A percentile compares a stretch with the other conserved stretches of the same genome.
These are phyloP conservation scores for Neurospora sp. DNA, from an alignment of 495 filamentous ascomycete species.

Conservation along the genomic window DNA sequence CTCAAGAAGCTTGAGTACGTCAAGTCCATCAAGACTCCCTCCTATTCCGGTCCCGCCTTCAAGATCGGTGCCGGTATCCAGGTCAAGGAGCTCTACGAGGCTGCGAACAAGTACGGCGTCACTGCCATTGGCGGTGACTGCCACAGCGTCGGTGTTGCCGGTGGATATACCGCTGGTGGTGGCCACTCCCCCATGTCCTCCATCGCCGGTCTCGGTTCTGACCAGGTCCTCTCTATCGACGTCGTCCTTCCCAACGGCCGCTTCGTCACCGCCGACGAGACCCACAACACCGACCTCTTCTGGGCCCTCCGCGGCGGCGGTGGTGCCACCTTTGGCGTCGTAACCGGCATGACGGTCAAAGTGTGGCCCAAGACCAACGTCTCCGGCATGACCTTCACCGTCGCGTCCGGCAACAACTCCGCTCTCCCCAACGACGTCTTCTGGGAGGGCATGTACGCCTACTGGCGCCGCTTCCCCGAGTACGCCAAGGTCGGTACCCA, in stretches of 20 bases:
- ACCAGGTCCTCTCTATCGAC: conserved; percentile 36
- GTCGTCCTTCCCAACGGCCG: conserved; percentile 41
- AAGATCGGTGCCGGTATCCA: conserved; percentile 50
- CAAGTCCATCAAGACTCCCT: conserved; percentile 6
- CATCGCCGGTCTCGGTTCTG: conserved; percentile 36
- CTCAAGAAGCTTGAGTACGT: conserved; percentile 20
- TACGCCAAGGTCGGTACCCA: conserved; percentile 39
- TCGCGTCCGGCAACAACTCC: conserved; percentile 20
- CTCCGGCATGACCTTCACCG: conserved; percentile 23
- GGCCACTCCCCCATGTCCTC: conserved; percentile 33
- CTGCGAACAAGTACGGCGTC: conserved; percentile 35
- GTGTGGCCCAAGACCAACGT: conserved; percentile 32
- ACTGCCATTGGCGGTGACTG: conserved; percentile 43
- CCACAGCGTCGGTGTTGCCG: conserved; percentile 23
- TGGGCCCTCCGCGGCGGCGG: conserved; percentile 22
- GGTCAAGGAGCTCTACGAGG: conserved; percentile 39
- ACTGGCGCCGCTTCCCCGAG: conserved; percentile 31
- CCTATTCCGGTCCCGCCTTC: conserved; percentile 40
- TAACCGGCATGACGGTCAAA: conserved; percentile 39
- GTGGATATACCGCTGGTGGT: conserved; percentile 34
- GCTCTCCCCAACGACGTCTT: conserved; percentile 33
- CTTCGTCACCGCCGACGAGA: conserved; percentile 39
- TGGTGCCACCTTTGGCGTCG: conserved; percentile 38
- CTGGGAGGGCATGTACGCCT: conserved; percentile 40
- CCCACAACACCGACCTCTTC: conserved; percentile 44